Evolutionary conservation across 768 basidiomycete species (phyloP).

Genomic region (Mycena belliarum): DNA sequence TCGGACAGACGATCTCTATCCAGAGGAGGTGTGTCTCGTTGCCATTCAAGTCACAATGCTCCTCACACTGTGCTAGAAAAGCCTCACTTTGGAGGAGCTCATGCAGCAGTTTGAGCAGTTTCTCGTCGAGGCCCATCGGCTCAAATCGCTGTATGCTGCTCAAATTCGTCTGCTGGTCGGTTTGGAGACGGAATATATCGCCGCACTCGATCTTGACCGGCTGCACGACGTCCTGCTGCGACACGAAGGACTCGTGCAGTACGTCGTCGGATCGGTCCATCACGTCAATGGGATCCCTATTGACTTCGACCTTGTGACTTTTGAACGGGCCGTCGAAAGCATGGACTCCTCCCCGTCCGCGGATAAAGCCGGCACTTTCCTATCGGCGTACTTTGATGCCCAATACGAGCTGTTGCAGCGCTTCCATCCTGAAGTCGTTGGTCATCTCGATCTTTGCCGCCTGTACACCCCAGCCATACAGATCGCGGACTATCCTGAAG

Average conservation of each 20-base stretch:
- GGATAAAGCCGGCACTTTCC: conserved; percentile 41
- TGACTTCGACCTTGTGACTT: conserved; percentile 84
- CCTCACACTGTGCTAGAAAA: conserved; percentile 46
- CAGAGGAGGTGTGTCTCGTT: conserved; percentile 76
- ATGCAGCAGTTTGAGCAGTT: conserved; percentile 69
- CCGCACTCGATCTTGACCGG: conserved; percentile 58
- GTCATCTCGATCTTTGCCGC: conserved; percentile 91
- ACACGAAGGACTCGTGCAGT: conserved; percentile 64
- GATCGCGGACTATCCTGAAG: conserved; percentile 56
- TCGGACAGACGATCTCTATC: conserved; percentile 79
- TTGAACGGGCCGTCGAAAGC: conserved; percentile 56
- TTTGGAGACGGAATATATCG: conserved; percentile 91
- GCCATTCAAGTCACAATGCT: neutral
- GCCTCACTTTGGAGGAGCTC: conserved; percentile 53
- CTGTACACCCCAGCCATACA: conserved; percentile 71
- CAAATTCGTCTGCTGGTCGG: conserved; percentile 82
- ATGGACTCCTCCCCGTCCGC: conserved; percentile 25
- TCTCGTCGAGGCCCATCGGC: conserved; percentile 75
- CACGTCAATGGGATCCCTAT: conserved; percentile 88
- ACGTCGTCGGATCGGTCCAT: conserved; percentile 91
- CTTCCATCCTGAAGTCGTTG: conserved; percentile 85
- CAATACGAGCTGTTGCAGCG: conserved; percentile 72
- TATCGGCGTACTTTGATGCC: conserved; percentile 80
- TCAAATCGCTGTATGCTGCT: conserved; percentile 62
- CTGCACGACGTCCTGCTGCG: conserved; percentile 54